These are phyloP conservation scores for Dryas integrifolia DNA, from an alignment of 331 rosid genomes.

Conservation along the genomic window DNA sequence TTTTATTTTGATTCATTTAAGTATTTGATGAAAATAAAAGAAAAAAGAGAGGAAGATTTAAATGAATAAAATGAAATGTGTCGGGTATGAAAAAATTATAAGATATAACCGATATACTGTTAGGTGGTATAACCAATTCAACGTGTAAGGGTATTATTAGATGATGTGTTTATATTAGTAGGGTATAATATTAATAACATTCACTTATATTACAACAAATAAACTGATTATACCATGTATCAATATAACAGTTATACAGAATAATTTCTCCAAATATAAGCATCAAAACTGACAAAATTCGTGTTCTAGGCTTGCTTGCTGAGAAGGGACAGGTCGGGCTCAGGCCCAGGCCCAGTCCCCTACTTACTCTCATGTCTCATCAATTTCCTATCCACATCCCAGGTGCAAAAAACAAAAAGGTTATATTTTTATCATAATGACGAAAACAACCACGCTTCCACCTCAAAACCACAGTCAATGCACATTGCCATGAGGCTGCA, in stretches of 20 bases:
- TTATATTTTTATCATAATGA: neutral
- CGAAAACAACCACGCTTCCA: slow-evolving; percentile 16
- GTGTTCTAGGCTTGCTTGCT: slow-evolving; percentile 16
- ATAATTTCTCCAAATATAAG: neutral
- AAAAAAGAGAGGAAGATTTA: too few species aligned
- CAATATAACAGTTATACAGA: neutral
- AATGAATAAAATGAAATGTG: too few species aligned
- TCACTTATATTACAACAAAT: too few species aligned
- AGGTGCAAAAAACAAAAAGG: neutral
- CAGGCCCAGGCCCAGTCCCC: neutral
- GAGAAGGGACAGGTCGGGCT: slow-evolving; percentile 20
- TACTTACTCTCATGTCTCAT: neutral
- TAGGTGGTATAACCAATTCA: too few species aligned
- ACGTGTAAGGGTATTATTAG: too few species aligned
- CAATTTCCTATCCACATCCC: neutral
- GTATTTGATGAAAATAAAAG: too few species aligned
- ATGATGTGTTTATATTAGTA: too few species aligned
- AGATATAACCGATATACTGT: too few species aligned
- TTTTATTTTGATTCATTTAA: too few species aligned
- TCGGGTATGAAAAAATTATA: too few species aligned
- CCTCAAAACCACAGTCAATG: neutral
- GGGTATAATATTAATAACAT: too few species aligned
- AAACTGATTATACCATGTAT: neutral
- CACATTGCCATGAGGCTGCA: too few species aligned
- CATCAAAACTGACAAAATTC: slow-evolving; percentile 18